These are phyloP conservation scores for Crataegus laevigata DNA, from an alignment of 306 rosid genomes.

Conservation along the genomic window DNA sequence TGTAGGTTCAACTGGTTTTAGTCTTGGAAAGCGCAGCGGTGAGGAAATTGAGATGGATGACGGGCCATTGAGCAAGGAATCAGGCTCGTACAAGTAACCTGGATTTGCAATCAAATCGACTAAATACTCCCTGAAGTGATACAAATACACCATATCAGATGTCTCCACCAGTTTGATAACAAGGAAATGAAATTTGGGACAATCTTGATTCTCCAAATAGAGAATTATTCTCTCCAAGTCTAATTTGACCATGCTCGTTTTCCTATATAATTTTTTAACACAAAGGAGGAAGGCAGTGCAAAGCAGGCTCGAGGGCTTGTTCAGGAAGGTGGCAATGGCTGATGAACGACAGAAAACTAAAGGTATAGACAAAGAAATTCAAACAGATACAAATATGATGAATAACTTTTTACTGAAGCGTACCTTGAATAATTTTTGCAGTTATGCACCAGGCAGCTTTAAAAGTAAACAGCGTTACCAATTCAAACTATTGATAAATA, in stretches of 20 bases:
- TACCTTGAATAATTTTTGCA: neutral
- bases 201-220: neutral
- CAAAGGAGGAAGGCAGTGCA: neutral
- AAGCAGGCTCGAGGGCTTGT: neutral
- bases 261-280: neutral
- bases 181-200: neutral
- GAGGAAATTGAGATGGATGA: constrained; percentile 95
- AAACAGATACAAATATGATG: neutral
- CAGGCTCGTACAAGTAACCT: constrained; percentile 78
- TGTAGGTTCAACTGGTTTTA: constrained; percentile 63
- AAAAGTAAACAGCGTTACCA: constrained; percentile 8
- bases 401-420: neutral
- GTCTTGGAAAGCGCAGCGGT: constrained; percentile 88
- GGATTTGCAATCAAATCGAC: constrained; percentile 90
- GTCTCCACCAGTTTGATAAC: neutral
- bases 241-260: neutral
- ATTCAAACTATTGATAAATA: constrained; percentile 6
- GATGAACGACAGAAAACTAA: neutral
- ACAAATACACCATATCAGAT: constrained; percentile 20
- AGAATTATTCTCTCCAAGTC: neutral
- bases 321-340: neutral
- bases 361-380: neutral
- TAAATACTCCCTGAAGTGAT: constrained; percentile 69
- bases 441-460: constrained; percentile 10
- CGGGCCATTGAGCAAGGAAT: constrained; percentile 97